Base-by-base conservation (phyloP, 2,329 filamentous ascomycete species). In the Geosmithia flava region DNA sequence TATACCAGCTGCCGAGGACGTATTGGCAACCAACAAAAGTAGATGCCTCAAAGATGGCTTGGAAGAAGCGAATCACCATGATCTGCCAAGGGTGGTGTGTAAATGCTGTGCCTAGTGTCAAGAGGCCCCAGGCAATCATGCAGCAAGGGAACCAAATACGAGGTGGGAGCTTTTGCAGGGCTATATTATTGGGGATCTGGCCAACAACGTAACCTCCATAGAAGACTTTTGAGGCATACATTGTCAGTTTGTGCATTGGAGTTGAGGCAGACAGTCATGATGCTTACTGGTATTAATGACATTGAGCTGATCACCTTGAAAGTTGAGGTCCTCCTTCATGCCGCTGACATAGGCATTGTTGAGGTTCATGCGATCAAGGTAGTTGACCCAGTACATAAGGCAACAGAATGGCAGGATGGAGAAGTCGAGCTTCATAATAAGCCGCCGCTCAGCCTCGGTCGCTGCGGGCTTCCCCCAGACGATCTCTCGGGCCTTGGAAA, bases 131-230 rank as follows among this genome's bases (percentile, higher is more conserved):
- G 49, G 76, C 56, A 19, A 81, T 49, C 72, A 82, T 81, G 71
- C 80, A 81, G 29, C 66, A 55, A 0, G 80, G 80, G 55, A 81
- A 81, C 66, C 76, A 84, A 51, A 76, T 67, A 17, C 79, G 70
- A 2, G 80, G 81, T 46, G 72, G 72, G 51, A 85, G 58, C 53
- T 81, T 79, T 58, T 83, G 76, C 2, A 85, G 67, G 3, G 77
- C 77, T 7, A 83, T 59, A 54, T 80, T 81, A 47, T 71, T 75
- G 0, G 78, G 78, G 17, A 83, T 64, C 57, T 84, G 78, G 1
- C 80, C 79, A 3, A 82, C 55, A 20, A 71, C 62, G 46, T 71
- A 70, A 11, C 64, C 50, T 23, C 13, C 17, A n/a, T 20, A 17
- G 19, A 17, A 43, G 29, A 19, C 40, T 20, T 46, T 49, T 48